phyloP scores from a whole-genome alignment of 2,329 filamentous ascomycete genomes.

The Xylariales sp. region DNA sequence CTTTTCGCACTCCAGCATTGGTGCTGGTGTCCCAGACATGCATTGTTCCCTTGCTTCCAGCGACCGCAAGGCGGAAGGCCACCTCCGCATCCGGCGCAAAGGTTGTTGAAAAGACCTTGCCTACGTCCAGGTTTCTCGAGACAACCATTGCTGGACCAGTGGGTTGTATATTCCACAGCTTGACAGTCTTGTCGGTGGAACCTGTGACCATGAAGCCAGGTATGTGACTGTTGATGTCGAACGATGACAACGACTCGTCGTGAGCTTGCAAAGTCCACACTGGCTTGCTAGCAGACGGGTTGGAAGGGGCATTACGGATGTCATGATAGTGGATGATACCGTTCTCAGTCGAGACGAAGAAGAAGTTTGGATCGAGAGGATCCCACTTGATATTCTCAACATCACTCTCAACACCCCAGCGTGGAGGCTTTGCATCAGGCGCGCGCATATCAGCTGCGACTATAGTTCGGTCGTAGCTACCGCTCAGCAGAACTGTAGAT shows the following conservation, averaged over 20 bases:
- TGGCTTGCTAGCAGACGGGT: conserved; percentile 72
- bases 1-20: conserved; percentile 78
- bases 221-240: conserved; percentile 85
- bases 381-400: conserved; percentile 93
- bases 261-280: conserved; percentile 96
- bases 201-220: conserved; percentile 93
- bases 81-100: conserved; percentile 91
- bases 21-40: conserved; percentile 97
- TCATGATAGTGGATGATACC: conserved; percentile 93
- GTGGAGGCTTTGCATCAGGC: conserved; percentile 72
- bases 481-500: conserved; percentile 83
- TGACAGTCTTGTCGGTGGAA: conserved; percentile 90
- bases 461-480: conserved; percentile 91
- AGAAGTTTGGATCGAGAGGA: conserved; percentile 86
- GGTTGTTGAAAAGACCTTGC: conserved; percentile 85
- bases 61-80: conserved; percentile 86
- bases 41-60: conserved; percentile 87
- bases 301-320: conserved; percentile 68
- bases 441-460: conserved; percentile 96
- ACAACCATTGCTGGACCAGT: conserved; percentile 86
- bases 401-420: conserved; percentile 94
- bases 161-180: conserved; percentile 88
- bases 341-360: conserved; percentile 91
- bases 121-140: conserved; percentile 85
- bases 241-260: conserved; percentile 84